These are phyloP conservation scores for Ramaria rubella DNA, from an alignment of 768 basidiomycete genomes.

Conservation along the genomic window DNA sequence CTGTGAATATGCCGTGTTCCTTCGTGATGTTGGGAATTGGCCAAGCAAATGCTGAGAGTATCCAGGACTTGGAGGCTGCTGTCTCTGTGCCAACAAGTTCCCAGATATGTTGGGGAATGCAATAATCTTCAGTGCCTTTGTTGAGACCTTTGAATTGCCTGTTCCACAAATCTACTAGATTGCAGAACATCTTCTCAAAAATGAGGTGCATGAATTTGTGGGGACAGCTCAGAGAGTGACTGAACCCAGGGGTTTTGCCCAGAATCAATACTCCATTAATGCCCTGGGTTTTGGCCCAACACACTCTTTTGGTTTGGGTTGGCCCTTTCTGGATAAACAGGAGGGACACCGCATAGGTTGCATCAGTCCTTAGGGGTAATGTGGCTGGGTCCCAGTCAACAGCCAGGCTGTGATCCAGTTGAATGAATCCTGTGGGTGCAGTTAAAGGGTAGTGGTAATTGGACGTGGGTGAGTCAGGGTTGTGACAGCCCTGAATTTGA, in stretches of 20 bases:
- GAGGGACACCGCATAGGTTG: not conserved
- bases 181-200: conserved; percentile 37
- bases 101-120: conserved; percentile 29
- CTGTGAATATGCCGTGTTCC: no score
- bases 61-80: not conserved
- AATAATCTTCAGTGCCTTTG: conserved; percentile 23
- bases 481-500: not conserved
- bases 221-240: conserved; percentile 33
- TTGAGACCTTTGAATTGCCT: conserved; percentile 37
- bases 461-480: not conserved
- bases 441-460: not conserved
- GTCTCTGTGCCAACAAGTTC: conserved; percentile 33
- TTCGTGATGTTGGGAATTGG: no score
- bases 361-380: not conserved
- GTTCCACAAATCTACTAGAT: conserved; percentile 35
- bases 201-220: conserved; percentile 46
- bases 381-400: not conserved
- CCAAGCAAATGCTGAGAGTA: no score
- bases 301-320: not conserved
- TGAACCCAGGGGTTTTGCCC: conserved; percentile 21
- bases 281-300: not conserved
- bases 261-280: conserved; percentile 30
- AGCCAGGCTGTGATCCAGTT: not conserved
- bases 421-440: not conserved
- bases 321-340: not conserved